phyloP scores from a whole-genome alignment of 331 rosid species.

The Arachis monticola region DNA sequence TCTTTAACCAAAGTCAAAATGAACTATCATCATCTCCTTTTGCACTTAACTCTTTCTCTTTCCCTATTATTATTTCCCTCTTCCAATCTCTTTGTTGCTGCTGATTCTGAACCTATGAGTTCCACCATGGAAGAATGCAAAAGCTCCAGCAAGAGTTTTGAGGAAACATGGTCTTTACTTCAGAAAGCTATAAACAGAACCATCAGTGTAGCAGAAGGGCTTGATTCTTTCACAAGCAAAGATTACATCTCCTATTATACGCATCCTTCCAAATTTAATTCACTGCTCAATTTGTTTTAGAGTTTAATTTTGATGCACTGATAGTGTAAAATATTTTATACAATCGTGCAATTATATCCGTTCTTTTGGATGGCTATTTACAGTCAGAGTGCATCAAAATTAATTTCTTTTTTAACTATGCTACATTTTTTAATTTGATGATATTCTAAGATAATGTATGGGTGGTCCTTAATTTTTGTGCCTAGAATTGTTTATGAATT shows the following conservation, averaged over 20 bases:
- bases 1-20: not conserved
- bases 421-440: too few species aligned
- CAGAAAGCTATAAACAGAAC: constrained; percentile 57
- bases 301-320: too few species aligned
- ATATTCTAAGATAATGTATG: not conserved
- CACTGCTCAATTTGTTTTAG: not conserved
- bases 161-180: constrained; percentile 63
- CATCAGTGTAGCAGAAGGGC: constrained; percentile 53
- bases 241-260: constrained; percentile 60
- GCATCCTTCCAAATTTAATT: constrained; percentile 37
- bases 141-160: constrained; percentile 31
- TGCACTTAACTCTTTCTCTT: not conserved
- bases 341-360: too few species aligned
- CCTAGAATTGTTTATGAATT: constrained; percentile 59
- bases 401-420: too few species aligned
- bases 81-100: not conserved
- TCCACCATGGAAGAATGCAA: not conserved
- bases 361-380: too few species aligned
- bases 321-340: too few species aligned
- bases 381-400: too few species aligned
- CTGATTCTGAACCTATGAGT: constrained; percentile 19
- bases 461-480: constrained; percentile 31
- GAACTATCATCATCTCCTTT: not conserved
- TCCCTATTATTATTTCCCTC: not conserved
- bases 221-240: constrained; percentile 51